Evolutionary conservation across 495 filamentous ascomycete genomes (phyloP), one percentile per base, ranked within the genome.

Genomic region (Lepidopterella palustris): DNA sequence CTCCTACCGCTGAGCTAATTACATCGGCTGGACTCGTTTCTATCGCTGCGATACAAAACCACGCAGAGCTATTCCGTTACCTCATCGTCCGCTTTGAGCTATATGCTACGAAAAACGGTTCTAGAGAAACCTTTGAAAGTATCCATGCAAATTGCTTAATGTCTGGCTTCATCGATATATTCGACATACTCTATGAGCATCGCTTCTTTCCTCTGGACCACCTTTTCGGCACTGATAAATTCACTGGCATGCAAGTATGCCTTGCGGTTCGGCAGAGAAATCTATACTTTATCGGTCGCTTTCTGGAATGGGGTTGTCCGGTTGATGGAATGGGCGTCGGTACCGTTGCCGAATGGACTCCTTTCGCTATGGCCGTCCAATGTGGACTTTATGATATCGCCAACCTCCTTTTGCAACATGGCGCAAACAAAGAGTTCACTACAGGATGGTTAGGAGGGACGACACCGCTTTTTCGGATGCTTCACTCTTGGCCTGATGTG

Each of bases 281-380:
- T 29, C 50, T 26, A 26, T 2, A 27, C 5, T 53, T 53, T 26
- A 18, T 53, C 11, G 23, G 26, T 26, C 35, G 35, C 35, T 42
- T 15, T 42, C 25, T 55, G 4, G 29, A 55, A 42, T 42, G 28
- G 53, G 53, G 53, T 13, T 55, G 53, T 42, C 20, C 25, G 3
- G 28, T 55, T n/a, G 53, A 55, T 55, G 28, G 21, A 20, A 18
- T 55, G 31, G 53, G 53, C 24, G 20, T 15, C 18, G 26, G 9
- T 6, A 15, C 31, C n/a, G 21, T 9, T 21, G 1, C 28, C 6
- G 29, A 55, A 40, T 42, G 29, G 32, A 55, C 29, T 5, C 29
- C 53, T 21, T 55, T 55, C 39, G 31, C 28, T 5, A 42, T 55
- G 53, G 53, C 53, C 3, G 53, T 55, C 31, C 28, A 39, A 20